These are phyloP conservation scores for Lolium perenne DNA, from an alignment of 176 grass and related monocot species.

Conservation along the genomic window DNA sequence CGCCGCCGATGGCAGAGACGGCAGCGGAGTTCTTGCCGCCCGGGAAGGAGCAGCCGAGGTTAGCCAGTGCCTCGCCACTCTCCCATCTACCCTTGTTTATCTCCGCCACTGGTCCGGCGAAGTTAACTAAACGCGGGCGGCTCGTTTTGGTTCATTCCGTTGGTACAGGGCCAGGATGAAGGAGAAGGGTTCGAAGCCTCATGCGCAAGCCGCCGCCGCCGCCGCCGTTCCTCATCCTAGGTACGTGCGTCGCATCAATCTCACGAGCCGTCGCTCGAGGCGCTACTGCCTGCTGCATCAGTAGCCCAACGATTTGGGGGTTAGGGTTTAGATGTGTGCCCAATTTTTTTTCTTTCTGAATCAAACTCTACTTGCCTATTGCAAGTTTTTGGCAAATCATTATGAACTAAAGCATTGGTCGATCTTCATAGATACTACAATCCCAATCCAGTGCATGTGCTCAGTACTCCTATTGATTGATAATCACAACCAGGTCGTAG, in stretches of 20 bases:
- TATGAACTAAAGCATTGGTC: neutral
- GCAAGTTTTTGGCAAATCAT: neutral
- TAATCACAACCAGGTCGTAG: too few species aligned
- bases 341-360: neutral
- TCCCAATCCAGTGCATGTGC: neutral
- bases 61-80: neutral
- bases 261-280: neutral
- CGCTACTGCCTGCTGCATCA: neutral
- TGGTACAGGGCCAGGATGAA: neutral
- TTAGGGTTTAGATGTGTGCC: neutral
- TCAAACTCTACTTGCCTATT: neutral
- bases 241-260: neutral
- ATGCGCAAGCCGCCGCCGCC: neutral
- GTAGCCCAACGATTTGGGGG: neutral
- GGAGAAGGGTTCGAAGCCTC: neutral
- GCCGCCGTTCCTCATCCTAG: neutral
- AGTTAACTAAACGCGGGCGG: neutral
- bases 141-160: neutral
- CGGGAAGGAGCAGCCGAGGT: neutral
- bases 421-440: neutral
- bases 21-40: neutral
- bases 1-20: neutral
- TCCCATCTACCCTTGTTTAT: neutral
- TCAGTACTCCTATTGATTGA: neutral
- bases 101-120: neutral